These are phyloP conservation scores for Entamoeba invadens DNA, from an alignment of 208 protist genomes.

Conservation along the genomic window DNA sequence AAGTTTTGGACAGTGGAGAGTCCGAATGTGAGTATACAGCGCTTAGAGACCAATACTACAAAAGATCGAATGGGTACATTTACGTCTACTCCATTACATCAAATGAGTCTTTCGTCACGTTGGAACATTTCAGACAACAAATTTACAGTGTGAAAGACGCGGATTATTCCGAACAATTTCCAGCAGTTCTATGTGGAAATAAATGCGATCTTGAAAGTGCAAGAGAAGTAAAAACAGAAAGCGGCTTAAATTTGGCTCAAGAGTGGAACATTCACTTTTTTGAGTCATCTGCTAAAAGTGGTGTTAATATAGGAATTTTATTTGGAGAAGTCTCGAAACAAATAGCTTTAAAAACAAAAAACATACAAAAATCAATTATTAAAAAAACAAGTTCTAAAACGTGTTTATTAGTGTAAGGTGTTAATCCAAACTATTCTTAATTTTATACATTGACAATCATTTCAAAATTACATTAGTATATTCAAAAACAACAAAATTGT, in stretches of 20 bases:
- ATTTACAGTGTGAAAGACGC: conserved; percentile 46
- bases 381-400: too few species aligned
- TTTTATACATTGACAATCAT: too few species aligned
- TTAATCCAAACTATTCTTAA: too few species aligned
- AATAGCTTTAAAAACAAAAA: too few species aligned
- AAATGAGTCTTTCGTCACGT: conserved; percentile 45
- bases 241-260: background rate
- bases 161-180: conserved; percentile 19
- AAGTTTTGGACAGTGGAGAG: background rate
- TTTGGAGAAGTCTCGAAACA: too few species aligned
- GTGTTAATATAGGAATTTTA: conserved; percentile 38
- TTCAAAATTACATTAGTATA: too few species aligned
- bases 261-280: conserved; percentile 26
- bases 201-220: background rate
- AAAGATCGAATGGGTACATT: background rate
- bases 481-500: too few species aligned
- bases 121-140: conserved; percentile 48
- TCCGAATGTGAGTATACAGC: background rate
- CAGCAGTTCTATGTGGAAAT: background rate
- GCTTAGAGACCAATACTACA: background rate
- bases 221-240: background rate
- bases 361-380: too few species aligned
- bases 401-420: too few species aligned
- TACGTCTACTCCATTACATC: conserved; percentile 29
- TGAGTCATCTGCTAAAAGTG: conserved; percentile 43